These are phyloP conservation scores for Nicotiana tomentosiformis DNA, from an alignment of 257 asterid genomes.

Conservation along the genomic window DNA sequence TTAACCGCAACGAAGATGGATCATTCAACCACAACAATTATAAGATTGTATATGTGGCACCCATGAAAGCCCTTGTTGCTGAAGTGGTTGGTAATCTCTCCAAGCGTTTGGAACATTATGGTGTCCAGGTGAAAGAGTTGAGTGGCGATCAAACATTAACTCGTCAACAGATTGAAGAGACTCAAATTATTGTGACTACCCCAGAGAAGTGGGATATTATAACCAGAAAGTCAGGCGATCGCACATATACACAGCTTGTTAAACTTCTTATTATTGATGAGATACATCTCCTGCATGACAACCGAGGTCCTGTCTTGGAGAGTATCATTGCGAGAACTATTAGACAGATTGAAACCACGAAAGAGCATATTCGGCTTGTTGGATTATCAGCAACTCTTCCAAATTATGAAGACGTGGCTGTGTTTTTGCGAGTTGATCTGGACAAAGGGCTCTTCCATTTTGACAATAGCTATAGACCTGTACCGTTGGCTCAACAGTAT, in stretches of 20 bases:
- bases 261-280: constrained; percentile 37
- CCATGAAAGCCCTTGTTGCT: constrained; percentile 45
- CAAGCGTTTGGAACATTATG: constrained; percentile 32
- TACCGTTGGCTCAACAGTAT: constrained; percentile 37
- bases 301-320: constrained; percentile 41
- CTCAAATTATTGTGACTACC: constrained; percentile 42
- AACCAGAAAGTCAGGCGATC: constrained; percentile 44
- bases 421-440: constrained; percentile 36
- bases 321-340: constrained; percentile 42
- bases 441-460: constrained; percentile 38
- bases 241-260: constrained; percentile 41
- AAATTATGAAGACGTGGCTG: constrained; percentile 37
- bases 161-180: constrained; percentile 44
- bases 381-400: constrained; percentile 46
- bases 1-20: constrained; percentile 29
- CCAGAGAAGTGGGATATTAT: constrained; percentile 47
- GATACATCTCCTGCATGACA: constrained; percentile 38
- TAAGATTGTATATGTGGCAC: constrained; percentile 44
- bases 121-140: constrained; percentile 36
- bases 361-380: constrained; percentile 40
- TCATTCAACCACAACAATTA: constrained; percentile 25
- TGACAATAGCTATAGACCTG: constrained; percentile 44
- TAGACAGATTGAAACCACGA: constrained; percentile 38
- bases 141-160: constrained; percentile 42
- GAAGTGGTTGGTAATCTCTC: constrained; percentile 41